These are phyloP conservation scores for Annulohypoxylon bovei DNA, from an alignment of 495 filamentous ascomycete genomes.

Conservation along the genomic window DNA sequence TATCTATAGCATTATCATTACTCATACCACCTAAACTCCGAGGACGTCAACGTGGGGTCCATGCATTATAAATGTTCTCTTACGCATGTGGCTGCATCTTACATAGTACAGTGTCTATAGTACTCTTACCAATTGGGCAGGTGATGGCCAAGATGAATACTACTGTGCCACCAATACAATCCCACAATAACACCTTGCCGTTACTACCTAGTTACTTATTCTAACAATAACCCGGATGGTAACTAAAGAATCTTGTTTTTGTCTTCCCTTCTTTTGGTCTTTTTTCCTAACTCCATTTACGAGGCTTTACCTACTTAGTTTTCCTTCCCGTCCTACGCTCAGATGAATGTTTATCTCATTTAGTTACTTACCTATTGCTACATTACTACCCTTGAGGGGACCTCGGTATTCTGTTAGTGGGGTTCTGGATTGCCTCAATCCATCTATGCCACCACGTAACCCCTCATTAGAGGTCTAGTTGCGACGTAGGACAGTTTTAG, in stretches of 20 bases:
- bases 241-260: constrained; percentile 5
- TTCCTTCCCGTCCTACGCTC: neutral
- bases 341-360: neutral
- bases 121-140: constrained; percentile 3
- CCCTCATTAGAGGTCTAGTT: constrained; percentile 1
- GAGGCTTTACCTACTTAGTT: neutral
- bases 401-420: neutral
- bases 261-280: neutral
- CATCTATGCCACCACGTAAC: neutral
- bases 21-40: neutral
- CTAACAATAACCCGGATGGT: neutral
- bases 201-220: neutral
- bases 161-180: constrained; percentile 6
- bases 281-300: neutral
- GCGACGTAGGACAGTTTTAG: neutral
- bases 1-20: neutral
- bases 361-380: neutral
- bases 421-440: constrained; percentile 3
- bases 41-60: neutral
- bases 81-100: constrained; percentile 8
- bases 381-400: neutral
- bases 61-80: constrained; percentile 11
- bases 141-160: constrained; percentile 1
- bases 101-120: neutral
- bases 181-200: constrained; percentile 7